A percentile compares a stretch with the other conserved stretches of the same genome.
Conservation (phyloP, 805 yeast species). For the Barnettozyma siamensis region DNA sequence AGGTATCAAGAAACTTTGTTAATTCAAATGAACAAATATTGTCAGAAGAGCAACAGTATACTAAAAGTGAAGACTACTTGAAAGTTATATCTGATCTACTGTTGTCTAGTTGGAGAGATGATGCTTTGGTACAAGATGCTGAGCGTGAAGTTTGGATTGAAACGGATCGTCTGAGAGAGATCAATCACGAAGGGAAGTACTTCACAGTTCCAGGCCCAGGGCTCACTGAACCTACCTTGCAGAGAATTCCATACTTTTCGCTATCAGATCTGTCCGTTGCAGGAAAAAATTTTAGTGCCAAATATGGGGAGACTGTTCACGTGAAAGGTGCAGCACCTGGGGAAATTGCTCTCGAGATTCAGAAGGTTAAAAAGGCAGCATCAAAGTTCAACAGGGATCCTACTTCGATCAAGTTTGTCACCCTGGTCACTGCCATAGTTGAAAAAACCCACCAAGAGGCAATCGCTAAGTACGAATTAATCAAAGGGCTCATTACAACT, state of each 20-base stretch:
- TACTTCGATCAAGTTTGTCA: constrained; percentile 35
- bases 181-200: constrained; percentile 35
- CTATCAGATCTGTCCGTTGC: constrained; percentile 40
- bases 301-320: constrained; percentile 34
- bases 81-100: constrained; percentile 24
- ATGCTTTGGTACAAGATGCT: constrained; percentile 18
- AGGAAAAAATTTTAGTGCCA: constrained; percentile 38
- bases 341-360: constrained; percentile 26
- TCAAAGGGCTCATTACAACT: constrained; percentile 11
- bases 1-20: constrained; percentile 31
- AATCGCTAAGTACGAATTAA: constrained; percentile 29
- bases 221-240: constrained; percentile 38
- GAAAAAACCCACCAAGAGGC: constrained; percentile 40
- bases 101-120: constrained; percentile 31
- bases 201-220: constrained; percentile 35
- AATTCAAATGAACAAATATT: constrained; percentile 27
- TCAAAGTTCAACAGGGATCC: constrained; percentile 33
- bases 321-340: constrained; percentile 25
- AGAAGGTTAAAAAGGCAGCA: constrained; percentile 31
- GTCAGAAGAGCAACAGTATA: constrained; percentile 33
- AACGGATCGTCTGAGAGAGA: constrained; percentile 32
- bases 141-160: constrained; percentile 27
- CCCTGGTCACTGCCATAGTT: constrained; percentile 31
- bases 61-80: constrained; percentile 33
- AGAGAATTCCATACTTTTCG: constrained; percentile 37